Percentiles rank a stretch among this genome's conserved stretches.
phyloP scores from a whole-genome alignment of 1,284 basidiomycete species.

The Tremellales sp. region DNA sequence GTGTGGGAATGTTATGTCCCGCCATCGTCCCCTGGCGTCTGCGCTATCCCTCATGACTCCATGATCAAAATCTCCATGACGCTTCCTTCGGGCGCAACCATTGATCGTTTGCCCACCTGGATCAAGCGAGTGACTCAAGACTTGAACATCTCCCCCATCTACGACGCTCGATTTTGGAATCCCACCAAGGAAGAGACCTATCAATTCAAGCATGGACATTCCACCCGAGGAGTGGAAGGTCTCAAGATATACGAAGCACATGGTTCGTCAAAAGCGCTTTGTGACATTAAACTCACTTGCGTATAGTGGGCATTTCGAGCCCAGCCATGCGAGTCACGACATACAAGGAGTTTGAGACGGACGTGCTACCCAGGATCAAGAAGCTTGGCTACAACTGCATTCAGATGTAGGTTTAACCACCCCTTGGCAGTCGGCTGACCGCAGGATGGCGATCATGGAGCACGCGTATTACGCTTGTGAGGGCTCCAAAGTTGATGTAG shows the following conservation, averaged over 20 bases:
- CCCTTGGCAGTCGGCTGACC: constrained; percentile 10
- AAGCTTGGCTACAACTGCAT: constrained; percentile 93
- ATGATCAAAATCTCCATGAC: constrained; percentile 95
- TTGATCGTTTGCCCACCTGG: constrained; percentile 92
- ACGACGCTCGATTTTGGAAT: constrained; percentile 99
- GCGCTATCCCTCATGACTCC: constrained; percentile 87
- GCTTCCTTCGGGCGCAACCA: constrained; percentile 65
- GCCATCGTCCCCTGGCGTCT: constrained; percentile 63
- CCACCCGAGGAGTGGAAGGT: constrained; percentile 49
- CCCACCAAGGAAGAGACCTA: constrained; percentile 70
- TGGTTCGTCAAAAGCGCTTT: constrained; percentile 36
- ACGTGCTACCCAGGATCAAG: constrained; percentile 82
- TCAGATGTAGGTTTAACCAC: constrained; percentile 58
- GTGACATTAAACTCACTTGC: background rate
- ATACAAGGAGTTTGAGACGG: constrained; percentile 88
- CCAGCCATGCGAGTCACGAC: constrained; percentile 81
- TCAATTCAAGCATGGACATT: constrained; percentile 67
- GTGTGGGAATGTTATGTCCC: constrained; percentile 86
- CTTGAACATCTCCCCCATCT: constrained; percentile 78
- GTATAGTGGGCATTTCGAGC: constrained; percentile 84
- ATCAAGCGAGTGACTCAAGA: constrained; percentile 94
- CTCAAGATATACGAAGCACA: constrained; percentile 95
- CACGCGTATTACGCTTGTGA: constrained; percentile 96
- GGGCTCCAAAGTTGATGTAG: too few species aligned
- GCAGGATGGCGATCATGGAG: constrained; percentile 89